phyloP scores from a whole-genome alignment of 2,329 filamentous ascomycete genomes.

The Escovopsis sp. region DNA sequence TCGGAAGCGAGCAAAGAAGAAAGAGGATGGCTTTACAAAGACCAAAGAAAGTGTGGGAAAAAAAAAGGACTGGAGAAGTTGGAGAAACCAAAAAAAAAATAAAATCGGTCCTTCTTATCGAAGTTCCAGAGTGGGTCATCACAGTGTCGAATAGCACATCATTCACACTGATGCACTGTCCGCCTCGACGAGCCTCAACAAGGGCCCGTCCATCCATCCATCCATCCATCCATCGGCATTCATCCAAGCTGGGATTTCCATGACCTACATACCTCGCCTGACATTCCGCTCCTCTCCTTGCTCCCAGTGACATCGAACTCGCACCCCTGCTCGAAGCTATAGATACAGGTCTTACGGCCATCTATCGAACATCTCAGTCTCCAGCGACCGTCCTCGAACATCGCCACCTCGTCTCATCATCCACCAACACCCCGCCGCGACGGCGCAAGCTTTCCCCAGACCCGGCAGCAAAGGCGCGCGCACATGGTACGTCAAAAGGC shows the following conservation, averaged over 20 bases:
- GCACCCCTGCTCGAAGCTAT: background rate
- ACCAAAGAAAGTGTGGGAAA: no score
- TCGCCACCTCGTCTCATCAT: background rate
- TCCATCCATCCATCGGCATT: no score
- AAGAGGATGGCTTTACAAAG: background rate
- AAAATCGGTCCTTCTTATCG: background rate
- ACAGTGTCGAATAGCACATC: constrained; percentile 4
- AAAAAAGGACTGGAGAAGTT: background rate
- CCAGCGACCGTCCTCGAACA: no score
- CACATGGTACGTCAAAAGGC: background rate
- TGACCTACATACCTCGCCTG: no score
- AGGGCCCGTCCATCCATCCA: no score
- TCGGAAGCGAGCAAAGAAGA: background rate
- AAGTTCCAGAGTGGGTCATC: constrained; percentile 3
- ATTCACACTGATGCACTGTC: background rate
- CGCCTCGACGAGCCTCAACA: background rate
- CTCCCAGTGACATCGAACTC: constrained; percentile 10
- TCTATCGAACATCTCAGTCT: no score
- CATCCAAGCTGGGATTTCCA: no score
- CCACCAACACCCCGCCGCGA: background rate
- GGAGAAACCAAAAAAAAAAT: background rate
- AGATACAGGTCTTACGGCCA: no score
- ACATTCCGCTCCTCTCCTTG: no score
- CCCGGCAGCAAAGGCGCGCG: background rate
- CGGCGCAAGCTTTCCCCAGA: background rate